A percentile compares a stretch with the other conserved stretches of the same genome.
Conservation (phyloP, 1,284 basidiomycete genomes). For the Farysia itapuensis region DNA sequence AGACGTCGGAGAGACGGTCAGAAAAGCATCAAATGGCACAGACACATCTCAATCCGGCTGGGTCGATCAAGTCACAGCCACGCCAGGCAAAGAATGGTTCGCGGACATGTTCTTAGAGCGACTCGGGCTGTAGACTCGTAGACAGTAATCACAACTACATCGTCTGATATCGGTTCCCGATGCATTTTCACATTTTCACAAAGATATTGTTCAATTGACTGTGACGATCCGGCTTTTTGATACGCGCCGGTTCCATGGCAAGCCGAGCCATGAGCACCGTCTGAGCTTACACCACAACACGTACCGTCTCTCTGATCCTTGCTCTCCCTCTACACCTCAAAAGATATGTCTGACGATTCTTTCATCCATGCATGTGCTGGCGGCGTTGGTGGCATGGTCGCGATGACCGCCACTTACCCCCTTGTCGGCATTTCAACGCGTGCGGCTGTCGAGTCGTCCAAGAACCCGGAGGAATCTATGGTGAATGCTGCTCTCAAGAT, state of each 20-base stretch:
- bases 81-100: slow-evolving; percentile 37
- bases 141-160: no score
- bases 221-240: no score
- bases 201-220: no score
- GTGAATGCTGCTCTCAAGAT: slow-evolving; percentile 69
- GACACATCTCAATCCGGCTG: slow-evolving; percentile 9
- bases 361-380: slow-evolving; percentile 86
- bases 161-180: no score
- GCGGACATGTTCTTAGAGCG: slow-evolving; percentile 15
- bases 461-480: slow-evolving; percentile 67
- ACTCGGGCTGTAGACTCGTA: slow-evolving; percentile 5
- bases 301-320: no score
- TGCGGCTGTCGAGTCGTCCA: slow-evolving; percentile 85
- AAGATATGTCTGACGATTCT: slow-evolving; percentile 67
- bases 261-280: no score
- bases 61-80: slow-evolving; percentile 32
- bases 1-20: slow-evolving; percentile 2
- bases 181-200: no score
- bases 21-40: neutral
- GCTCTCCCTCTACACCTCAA: no score
- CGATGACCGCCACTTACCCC: slow-evolving; percentile 64
- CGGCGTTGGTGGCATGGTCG: slow-evolving; percentile 81
- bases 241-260: no score
- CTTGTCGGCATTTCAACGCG: slow-evolving; percentile 89
- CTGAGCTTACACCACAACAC: no score